Conservation (phyloP, 768 basidiomycete species). For the Collybia sp. region DNA sequence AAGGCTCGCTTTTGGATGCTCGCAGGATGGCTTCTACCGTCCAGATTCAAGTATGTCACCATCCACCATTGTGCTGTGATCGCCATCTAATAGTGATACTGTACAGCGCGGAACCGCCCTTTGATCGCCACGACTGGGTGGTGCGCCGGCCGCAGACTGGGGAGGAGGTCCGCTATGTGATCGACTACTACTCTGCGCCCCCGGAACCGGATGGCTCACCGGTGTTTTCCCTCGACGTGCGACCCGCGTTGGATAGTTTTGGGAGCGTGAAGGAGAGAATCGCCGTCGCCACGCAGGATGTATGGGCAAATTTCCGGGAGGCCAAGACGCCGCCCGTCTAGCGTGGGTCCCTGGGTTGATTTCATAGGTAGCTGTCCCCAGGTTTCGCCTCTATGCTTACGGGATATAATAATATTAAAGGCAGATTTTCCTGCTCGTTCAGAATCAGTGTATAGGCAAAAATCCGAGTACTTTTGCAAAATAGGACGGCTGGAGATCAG, state of each 20-base stretch:
- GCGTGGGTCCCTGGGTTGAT: no score
- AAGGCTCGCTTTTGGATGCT: slow-evolving; percentile 87
- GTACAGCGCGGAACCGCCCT: slow-evolving; percentile 82
- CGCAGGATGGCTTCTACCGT: slow-evolving; percentile 86
- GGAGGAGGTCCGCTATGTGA: slow-evolving; percentile 90
- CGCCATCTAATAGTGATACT: slow-evolving; percentile 4
- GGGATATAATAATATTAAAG: no score
- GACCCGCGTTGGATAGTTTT: slow-evolving; percentile 88
- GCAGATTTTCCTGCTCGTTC: no score
- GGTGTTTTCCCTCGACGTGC: slow-evolving; percentile 92
- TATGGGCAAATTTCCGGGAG: slow-evolving; percentile 48
- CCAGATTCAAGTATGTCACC: slow-evolving; percentile 75
- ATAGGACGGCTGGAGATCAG: no score
- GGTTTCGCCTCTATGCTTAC: no score
- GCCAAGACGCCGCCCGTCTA: no score
- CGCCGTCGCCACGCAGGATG: slow-evolving; percentile 60
- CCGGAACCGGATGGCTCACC: slow-evolving; percentile 88
- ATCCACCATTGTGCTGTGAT: neutral
- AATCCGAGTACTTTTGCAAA: no score
- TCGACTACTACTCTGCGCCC: slow-evolving; percentile 97
- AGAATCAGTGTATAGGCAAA: no score
- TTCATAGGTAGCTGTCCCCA: no score
- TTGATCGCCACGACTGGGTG: slow-evolving; percentile 98
- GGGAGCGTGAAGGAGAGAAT: slow-evolving; percentile 74
- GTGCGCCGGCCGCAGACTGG: slow-evolving; percentile 76